phyloP scores from a whole-genome alignment of 768 basidiomycete genomes.

The Phaffia australis region DNA sequence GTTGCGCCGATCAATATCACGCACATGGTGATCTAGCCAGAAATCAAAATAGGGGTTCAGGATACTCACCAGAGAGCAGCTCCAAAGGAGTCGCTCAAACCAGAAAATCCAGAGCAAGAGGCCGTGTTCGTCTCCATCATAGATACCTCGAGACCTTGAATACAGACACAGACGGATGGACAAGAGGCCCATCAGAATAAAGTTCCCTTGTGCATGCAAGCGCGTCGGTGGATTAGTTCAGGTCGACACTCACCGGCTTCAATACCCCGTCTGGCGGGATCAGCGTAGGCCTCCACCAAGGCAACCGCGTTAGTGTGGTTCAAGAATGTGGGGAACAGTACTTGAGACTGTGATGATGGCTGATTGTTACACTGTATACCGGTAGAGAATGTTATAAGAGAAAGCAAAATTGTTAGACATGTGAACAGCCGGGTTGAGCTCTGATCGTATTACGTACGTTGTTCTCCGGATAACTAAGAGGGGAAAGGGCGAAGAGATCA shows the following conservation, averaged over 20 bases:
- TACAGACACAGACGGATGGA: slow-evolving; percentile 27
- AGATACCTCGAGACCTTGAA: slow-evolving; percentile 43
- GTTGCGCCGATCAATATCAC: neutral
- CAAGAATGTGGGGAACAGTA: slow-evolving; percentile 47
- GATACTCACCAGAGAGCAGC: slow-evolving; percentile 52
- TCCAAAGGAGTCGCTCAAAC: slow-evolving; percentile 51
- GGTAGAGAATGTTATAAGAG: slow-evolving; percentile 31
- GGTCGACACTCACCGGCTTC: no score
- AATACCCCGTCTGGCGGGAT: slow-evolving; percentile 32
- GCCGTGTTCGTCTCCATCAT: slow-evolving; percentile 62
- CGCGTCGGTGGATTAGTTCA: no score
- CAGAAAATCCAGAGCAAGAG: slow-evolving; percentile 45
- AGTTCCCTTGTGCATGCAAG: no score
- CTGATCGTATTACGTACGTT: slow-evolving; percentile 30
- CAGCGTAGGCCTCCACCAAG: slow-evolving; percentile 49
- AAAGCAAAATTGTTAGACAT: no score
- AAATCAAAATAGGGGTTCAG: neutral
- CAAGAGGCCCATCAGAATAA: no score
- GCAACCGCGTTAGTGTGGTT: slow-evolving; percentile 48
- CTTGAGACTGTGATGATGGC: slow-evolving; percentile 33
- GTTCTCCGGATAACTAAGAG: slow-evolving; percentile 33
- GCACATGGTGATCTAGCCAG: slow-evolving; percentile 1
- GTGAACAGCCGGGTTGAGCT: no score
- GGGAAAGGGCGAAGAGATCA: neutral
- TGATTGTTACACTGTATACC: slow-evolving; percentile 29